Conservation (phyloP, 768 basidiomycete species). For the Auricularia sp. region DNA sequence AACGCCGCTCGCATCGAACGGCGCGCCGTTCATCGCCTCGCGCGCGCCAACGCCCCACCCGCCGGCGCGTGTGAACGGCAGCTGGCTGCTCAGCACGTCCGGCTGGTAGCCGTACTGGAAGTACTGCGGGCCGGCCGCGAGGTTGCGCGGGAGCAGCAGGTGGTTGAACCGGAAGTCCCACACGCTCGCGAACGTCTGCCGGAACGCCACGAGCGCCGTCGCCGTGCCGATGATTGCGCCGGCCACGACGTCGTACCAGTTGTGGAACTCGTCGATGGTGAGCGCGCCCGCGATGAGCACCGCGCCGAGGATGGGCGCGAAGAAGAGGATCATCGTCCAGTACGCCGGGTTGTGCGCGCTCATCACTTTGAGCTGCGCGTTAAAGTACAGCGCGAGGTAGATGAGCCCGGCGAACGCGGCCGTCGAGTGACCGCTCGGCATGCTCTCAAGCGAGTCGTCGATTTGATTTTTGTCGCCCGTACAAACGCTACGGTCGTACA, state of each 20-base stretch:
- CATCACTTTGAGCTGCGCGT: constrained; percentile 50
- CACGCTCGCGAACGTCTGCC: constrained; percentile 46
- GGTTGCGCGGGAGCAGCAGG: constrained; percentile 38
- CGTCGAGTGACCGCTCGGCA: constrained; percentile 50
- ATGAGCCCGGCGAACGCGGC: constrained; percentile 49
- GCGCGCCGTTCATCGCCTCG: constrained; percentile 30
- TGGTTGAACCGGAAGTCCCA: constrained; percentile 54
- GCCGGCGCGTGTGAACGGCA: constrained; percentile 37
- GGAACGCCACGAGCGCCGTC: constrained; percentile 42
- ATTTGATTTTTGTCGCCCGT: constrained; percentile 47
- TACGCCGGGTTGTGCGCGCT: constrained; percentile 50
- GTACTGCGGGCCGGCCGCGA: constrained; percentile 16
- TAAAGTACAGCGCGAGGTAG: constrained; percentile 37
- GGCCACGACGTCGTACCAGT: constrained; percentile 49
- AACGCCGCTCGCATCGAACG: constrained; percentile 31
- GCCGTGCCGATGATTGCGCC: constrained; percentile 41
- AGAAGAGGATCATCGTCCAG: constrained; percentile 53
- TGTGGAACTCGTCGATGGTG: constrained; percentile 49
- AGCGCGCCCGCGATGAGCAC: constrained; percentile 45
- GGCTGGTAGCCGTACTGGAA: constrained; percentile 26
- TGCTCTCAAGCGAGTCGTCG: constrained; percentile 45
- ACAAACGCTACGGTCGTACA: constrained; percentile 45
- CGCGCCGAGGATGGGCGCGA: constrained; percentile 47
- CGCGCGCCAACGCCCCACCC: constrained; percentile 33
- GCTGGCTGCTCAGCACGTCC: constrained; percentile 21